A percentile compares a stretch with the other conserved stretches of the same genome.
Conservation (phyloP, 2,329 filamentous ascomycete genomes). For the Bretziella fagacearum region DNA sequence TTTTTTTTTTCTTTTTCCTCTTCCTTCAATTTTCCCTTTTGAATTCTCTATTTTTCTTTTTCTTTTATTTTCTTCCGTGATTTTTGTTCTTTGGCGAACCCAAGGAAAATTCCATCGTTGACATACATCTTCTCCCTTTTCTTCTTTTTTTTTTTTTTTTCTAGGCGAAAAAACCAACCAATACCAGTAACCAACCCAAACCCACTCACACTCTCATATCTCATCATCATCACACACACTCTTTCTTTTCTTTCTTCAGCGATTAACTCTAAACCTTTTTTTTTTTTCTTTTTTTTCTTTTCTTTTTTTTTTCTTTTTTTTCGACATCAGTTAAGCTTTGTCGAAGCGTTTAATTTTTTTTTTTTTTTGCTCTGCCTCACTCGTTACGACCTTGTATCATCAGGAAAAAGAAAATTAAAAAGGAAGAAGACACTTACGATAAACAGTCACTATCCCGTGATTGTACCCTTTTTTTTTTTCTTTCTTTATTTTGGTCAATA, state of each 20-base stretch:
- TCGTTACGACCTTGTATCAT: slow-evolving; percentile 8
- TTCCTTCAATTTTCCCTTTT: neutral
- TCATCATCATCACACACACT: slow-evolving; percentile 6
- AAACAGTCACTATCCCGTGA: slow-evolving; percentile 1
- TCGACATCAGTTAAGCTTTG: slow-evolving; percentile 5
- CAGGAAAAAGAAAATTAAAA: neutral
- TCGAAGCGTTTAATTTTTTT: neutral
- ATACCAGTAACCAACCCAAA: too few relatives aligned
- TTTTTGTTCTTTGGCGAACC: slow-evolving; percentile 9
- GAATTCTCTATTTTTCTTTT: slow-evolving; percentile 1
- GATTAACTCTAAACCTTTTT: slow-evolving; percentile 12
- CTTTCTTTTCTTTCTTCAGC: slow-evolving; percentile 1
- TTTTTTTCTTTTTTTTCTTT: slow-evolving; percentile 6
- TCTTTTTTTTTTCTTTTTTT: slow-evolving; percentile 4
- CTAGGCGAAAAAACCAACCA: neutral
- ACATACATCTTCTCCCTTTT: slow-evolving; percentile 13
- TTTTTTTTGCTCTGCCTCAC: slow-evolving; percentile 10
- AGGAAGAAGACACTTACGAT: neutral
- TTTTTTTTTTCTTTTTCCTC: slow-evolving; percentile 6
- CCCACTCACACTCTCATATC: too few relatives aligned
- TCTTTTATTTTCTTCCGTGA: slow-evolving; percentile 3
- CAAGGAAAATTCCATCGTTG: slow-evolving; percentile 15
- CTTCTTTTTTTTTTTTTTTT: slow-evolving; percentile 8
- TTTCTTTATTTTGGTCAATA: neutral
- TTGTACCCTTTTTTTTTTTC: neutral